Conservation (phyloP, 768 basidiomycete species). For the Boletus eberwhitei region DNA sequence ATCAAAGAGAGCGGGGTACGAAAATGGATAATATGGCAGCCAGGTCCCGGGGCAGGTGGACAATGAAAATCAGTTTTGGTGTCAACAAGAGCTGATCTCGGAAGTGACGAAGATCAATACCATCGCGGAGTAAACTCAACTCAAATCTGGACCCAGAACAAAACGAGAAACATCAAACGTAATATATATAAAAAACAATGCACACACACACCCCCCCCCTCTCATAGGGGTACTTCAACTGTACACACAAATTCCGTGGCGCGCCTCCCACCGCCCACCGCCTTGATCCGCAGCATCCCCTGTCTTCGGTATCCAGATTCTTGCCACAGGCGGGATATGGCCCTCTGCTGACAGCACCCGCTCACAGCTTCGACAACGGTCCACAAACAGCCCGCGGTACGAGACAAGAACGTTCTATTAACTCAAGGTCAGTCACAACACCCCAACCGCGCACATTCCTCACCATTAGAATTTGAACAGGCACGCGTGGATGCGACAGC, state of each 20-base stretch:
- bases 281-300: too few relatives aligned
- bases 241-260: too few relatives aligned
- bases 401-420: constrained; percentile 48
- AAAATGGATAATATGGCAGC: constrained; percentile 10
- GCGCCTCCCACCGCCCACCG: too few relatives aligned
- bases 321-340: constrained; percentile 68
- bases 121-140: too few relatives aligned
- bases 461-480: constrained; percentile 54
- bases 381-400: constrained; percentile 61
- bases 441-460: not conserved
- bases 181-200: too few relatives aligned
- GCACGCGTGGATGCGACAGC: constrained; percentile 48
- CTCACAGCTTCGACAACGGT: constrained; percentile 56
- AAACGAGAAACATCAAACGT: too few relatives aligned
- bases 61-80: constrained; percentile 16
- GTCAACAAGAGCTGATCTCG: constrained; percentile 25
- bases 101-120: too few relatives aligned
- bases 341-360: constrained; percentile 68
- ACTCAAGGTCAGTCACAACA: not conserved
- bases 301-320: constrained; percentile 43
- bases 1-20: constrained; percentile 16
- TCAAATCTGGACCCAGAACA: too few relatives aligned
- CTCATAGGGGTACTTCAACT: too few relatives aligned
- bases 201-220: too few relatives aligned
- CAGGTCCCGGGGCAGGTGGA: not conserved